phyloP scores from a whole-genome alignment of 2,329 filamentous ascomycete genomes.

The Colletotrichum gloeosporioides region DNA sequence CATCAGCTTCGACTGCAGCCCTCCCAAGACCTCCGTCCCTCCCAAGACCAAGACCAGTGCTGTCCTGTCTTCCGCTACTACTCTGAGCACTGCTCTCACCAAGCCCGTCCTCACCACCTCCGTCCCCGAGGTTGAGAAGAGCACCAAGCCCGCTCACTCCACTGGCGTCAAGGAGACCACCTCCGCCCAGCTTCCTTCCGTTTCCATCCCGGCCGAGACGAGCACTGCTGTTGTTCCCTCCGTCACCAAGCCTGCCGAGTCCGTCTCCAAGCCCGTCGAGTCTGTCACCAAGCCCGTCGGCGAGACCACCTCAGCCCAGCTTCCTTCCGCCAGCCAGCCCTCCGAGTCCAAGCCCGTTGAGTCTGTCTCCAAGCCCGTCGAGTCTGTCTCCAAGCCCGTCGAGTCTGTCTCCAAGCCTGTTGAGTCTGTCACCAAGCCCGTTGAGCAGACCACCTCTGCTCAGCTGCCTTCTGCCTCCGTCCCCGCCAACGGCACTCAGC shows the following conservation, averaged over 20 bases:
- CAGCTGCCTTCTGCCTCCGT: background rate
- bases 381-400: too few relatives aligned
- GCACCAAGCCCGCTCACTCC: conserved; percentile 13
- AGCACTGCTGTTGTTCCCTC: conserved; percentile 10
- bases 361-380: background rate
- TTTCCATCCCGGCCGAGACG: conserved; percentile 19
- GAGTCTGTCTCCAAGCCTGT: conserved; percentile 4
- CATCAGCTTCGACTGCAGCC: conserved; percentile 75
- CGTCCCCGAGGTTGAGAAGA: conserved; percentile 23
- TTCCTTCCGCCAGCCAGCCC: background rate
- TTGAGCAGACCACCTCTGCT: conserved; percentile 23
- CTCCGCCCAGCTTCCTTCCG: background rate
- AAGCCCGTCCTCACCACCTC: conserved; percentile 20
- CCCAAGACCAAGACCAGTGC: conserved; percentile 13
- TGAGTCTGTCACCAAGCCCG: conserved; percentile 16
- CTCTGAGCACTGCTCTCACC: conserved; percentile 21
- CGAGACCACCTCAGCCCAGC: conserved; percentile 21
- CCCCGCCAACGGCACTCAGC: conserved; percentile 1
- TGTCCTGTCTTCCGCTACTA: conserved; percentile 13
- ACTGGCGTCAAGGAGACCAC: conserved; percentile 18
- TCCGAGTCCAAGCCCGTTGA: conserved; percentile 6
- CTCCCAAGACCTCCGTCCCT: conserved; percentile 17
- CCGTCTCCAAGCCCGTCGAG: background rate
- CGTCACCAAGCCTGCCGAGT: conserved; percentile 17
- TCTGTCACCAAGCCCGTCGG: conserved; percentile 20